phyloP scores from a whole-genome alignment of 345 rosid species.

The Arabis alpina region DNA sequence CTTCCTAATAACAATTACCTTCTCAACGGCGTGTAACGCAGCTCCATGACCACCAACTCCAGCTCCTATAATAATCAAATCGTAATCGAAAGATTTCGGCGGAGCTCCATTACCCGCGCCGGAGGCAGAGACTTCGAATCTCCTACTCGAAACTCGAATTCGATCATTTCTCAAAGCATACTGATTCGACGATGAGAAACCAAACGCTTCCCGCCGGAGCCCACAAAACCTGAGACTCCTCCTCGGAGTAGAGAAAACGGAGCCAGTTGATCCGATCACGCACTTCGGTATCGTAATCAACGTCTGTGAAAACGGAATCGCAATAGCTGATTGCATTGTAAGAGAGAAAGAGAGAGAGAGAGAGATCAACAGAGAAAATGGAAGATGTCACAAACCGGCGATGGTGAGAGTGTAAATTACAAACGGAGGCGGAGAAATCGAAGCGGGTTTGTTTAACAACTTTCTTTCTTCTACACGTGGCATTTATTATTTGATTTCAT shows the following conservation, averaged over 20 bases:
- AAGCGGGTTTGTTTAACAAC: slow-evolving; percentile 56
- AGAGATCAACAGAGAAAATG: not conserved
- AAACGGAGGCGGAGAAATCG: slow-evolving; percentile 61
- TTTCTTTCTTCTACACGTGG: slow-evolving; percentile 21
- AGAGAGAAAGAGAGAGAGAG: slow-evolving; percentile 22
- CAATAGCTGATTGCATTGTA: slow-evolving; percentile 65
- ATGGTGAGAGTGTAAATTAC: slow-evolving; percentile 28
- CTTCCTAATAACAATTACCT: slow-evolving; percentile 46
- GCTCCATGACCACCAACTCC: slow-evolving; percentile 99
- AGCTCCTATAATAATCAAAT: slow-evolving; percentile 90
- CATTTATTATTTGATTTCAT: not conserved
- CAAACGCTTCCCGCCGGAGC: slow-evolving; percentile 67
- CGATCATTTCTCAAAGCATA: slow-evolving; percentile 31
- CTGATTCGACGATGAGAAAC: slow-evolving; percentile 37
- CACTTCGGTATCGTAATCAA: slow-evolving; percentile 46
- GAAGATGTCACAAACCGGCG: slow-evolving; percentile 22
- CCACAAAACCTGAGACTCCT: slow-evolving; percentile 79
- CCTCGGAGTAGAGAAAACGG: slow-evolving; percentile 44
- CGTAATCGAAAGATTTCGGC: slow-evolving; percentile 80
- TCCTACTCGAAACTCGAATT: not conserved
- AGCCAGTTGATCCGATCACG: slow-evolving; percentile 35
- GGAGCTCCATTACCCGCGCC: slow-evolving; percentile 58
- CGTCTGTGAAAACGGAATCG: slow-evolving; percentile 55
- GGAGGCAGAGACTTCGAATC: slow-evolving; percentile 46
- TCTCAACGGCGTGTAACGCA: slow-evolving; percentile 95